Conservation (phyloP, 768 basidiomycete species). For the Cubamyces lactineus region DNA sequence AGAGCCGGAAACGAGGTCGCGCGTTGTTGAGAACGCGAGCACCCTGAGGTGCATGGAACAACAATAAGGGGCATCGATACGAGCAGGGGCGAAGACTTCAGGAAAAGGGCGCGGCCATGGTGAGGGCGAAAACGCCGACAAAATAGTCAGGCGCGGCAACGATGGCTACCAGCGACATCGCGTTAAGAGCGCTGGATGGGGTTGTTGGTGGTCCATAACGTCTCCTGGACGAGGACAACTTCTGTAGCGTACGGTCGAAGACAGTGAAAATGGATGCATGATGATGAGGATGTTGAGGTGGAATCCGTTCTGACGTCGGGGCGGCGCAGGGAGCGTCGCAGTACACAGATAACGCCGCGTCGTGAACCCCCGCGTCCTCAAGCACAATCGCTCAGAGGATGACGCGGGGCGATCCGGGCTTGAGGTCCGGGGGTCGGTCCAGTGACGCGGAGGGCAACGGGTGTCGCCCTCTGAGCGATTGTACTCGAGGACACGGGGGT, state of each 20-base stretch:
- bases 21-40: not conserved
- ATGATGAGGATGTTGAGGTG: not conserved
- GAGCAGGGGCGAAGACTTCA: no score
- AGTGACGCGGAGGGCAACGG: not conserved
- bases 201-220: no score
- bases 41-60: no score
- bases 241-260: no score
- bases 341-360: not conserved
- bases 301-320: not conserved
- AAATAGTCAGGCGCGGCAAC: no score
- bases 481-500: not conserved
- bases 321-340: not conserved
- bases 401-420: not conserved
- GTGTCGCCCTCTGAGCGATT: not conserved
- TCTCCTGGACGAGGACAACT: no score
- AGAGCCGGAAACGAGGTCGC: not conserved
- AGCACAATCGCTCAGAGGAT: not conserved
- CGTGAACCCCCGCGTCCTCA: not conserved
- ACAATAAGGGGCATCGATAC: no score
- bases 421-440: constrained; percentile 2
- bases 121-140: no score
- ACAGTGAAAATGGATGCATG: no score
- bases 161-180: no score
- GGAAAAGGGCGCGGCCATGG: no score
- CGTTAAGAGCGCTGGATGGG: no score